phyloP scores from a whole-genome alignment of 2,329 filamentous ascomycete genomes.

The Penicillium sp. region DNA sequence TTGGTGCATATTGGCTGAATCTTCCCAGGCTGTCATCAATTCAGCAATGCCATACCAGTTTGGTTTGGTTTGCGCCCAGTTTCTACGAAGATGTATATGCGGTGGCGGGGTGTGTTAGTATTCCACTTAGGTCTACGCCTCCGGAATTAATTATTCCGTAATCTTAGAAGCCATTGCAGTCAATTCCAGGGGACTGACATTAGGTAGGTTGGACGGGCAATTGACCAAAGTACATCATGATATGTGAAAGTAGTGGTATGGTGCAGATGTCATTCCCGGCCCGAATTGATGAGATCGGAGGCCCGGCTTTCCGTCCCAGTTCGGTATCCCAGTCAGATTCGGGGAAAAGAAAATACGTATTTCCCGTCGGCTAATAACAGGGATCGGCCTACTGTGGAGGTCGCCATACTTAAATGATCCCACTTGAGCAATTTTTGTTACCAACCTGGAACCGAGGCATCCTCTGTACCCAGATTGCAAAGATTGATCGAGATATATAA shows the following conservation, averaged over 20 bases:
- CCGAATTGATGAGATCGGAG: not conserved
- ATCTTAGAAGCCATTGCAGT: not conserved
- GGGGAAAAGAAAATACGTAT: slow-evolving; percentile 5
- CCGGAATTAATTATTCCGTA: not conserved
- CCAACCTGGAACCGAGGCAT: no score
- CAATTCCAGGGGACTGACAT: no score
- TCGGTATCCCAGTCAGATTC: not conserved
- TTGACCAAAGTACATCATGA: no score
- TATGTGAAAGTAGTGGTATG: no score
- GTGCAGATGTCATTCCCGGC: not conserved
- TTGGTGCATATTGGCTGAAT: not conserved
- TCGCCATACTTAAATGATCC: not conserved
- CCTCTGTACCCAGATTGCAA: no score
- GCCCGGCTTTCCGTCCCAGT: not conserved
- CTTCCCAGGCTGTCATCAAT: not conserved
- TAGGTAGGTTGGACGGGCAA: no score
- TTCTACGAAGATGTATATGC: not conserved
- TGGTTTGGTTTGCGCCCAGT: not conserved
- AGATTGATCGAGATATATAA: no score
- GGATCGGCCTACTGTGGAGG: not conserved
- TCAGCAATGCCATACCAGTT: not conserved
- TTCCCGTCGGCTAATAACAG: slow-evolving; percentile 3
- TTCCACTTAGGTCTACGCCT: not conserved
- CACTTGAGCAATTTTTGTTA: not conserved
- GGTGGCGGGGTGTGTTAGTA: not conserved